Conservation (phyloP, 495 filamentous ascomycete species). For the Penicillium angulare region DNA sequence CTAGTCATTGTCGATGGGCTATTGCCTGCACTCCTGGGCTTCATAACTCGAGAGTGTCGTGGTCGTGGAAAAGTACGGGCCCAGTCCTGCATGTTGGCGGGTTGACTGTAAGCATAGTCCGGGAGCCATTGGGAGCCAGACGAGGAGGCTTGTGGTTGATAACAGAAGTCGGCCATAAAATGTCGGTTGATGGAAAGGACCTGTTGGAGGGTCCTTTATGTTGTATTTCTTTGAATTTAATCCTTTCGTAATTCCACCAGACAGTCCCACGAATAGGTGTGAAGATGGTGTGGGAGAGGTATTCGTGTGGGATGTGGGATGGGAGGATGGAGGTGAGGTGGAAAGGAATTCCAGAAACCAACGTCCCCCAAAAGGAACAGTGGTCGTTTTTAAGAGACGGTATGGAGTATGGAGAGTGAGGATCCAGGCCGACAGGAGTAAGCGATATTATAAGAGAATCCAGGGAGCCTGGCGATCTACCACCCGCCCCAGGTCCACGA, state of each 20-base stretch:
- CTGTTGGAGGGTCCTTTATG: background rate
- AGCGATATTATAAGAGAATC: constrained; percentile 23
- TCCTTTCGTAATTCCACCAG: background rate
- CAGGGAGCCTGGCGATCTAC: constrained; percentile 34
- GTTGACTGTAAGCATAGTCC: constrained; percentile 21
- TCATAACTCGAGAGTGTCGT: constrained; percentile 54
- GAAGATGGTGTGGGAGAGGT: too few relatives aligned
- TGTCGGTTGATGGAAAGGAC: background rate
- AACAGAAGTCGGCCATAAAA: constrained; percentile 36
- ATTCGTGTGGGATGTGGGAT: background rate
- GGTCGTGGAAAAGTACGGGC: constrained; percentile 34
- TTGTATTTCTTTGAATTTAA: background rate
- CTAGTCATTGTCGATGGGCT: constrained; percentile 61
- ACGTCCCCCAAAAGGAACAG: constrained; percentile 1
- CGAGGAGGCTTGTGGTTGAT: constrained; percentile 29
- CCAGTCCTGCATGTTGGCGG: constrained; percentile 31
- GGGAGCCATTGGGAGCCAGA: constrained; percentile 32
- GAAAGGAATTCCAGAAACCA: background rate
- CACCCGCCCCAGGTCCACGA: constrained; percentile 42
- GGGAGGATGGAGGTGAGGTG: background rate
- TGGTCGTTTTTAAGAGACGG: background rate
- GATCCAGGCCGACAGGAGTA: background rate
- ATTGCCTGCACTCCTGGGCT: constrained; percentile 67
- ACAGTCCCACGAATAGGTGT: background rate
- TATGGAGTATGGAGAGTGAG: constrained; percentile 2